Conservation (phyloP, 768 basidiomycete genomes). For the Termitomyces bulborhizus region DNA sequence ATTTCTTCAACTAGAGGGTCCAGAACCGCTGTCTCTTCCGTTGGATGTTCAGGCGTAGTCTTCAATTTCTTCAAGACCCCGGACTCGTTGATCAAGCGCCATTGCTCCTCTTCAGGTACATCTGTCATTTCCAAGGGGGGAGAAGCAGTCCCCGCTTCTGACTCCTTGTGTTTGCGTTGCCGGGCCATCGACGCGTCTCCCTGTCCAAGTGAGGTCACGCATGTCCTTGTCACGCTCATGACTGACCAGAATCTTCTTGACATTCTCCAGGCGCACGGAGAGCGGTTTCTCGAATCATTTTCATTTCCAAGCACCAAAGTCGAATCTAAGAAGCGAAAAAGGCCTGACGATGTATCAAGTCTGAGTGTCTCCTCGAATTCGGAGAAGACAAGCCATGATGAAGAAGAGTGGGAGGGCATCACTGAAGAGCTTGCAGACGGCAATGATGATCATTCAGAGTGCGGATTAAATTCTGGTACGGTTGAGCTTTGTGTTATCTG, state of each 20-base stretch:
- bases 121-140: slow-evolving; percentile 25
- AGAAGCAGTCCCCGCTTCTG: neutral
- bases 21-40: slow-evolving; percentile 26
- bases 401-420: slow-evolving; percentile 38
- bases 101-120: slow-evolving; percentile 72
- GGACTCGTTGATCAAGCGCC: slow-evolving; percentile 65
- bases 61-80: slow-evolving; percentile 43
- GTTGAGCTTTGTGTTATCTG: neutral
- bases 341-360: slow-evolving; percentile 12
- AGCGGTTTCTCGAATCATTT: slow-evolving; percentile 41
- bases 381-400: slow-evolving; percentile 15
- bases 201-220: slow-evolving; percentile 3
- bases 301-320: slow-evolving; percentile 13
- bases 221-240: slow-evolving; percentile 5
- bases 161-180: slow-evolving; percentile 15
- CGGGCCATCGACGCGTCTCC: slow-evolving; percentile 19
- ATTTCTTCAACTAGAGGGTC: slow-evolving; percentile 59
- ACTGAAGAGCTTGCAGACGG: slow-evolving; percentile 5
- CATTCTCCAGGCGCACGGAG: slow-evolving; percentile 40
- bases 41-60: slow-evolving; percentile 10
- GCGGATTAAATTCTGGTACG: slow-evolving; percentile 5
- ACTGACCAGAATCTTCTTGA: slow-evolving; percentile 29
- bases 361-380: slow-evolving; percentile 4
- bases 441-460: slow-evolving; percentile 9
- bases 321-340: slow-evolving; percentile 18